Base-by-base conservation (phyloP, 768 basidiomycete genomes). In the Boletellus ananiceps region DNA sequence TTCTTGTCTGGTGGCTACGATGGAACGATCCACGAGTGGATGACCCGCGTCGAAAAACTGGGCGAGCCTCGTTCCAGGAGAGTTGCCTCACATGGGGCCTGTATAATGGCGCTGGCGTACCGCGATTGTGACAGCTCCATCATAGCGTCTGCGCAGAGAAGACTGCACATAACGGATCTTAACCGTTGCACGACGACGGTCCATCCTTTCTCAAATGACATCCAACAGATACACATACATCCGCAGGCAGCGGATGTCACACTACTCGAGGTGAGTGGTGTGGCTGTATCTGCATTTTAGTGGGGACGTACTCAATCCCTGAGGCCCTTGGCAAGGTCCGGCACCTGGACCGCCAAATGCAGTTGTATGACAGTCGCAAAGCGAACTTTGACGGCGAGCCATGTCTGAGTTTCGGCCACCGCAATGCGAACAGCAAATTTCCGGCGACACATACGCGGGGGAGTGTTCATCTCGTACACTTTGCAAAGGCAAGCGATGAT, bases 1-100 rank as follows among this genome's bases (percentile, higher is more conserved):
- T 80, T 81, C 62, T 68, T 79, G 48, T 72, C 77, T 32, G 77
- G 76, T 45, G 77, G 74, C 25, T 67, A 73, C 56, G 76, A 80
- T 63, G 73, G 74, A 58, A 59, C 58, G 39, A 61, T 77, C 35
- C 65, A 70, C 52, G 55, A 73, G 44, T 77, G 78, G 74, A 67
- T 59, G 39, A 55, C 65, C 31, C 53, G 50, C 38, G 50, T 54
- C 43, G 51, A 54, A 53, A 55, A 31, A 14, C 50, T 58, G 47
- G 45, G 52, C 47, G 49, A 60, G 36, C 56, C 66, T 48, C 55
- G 46, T 50, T 68, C 62, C 29, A 46, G 47, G 39, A 60, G 59
- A 41, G 57, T 73, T 38, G 63, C 56, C 21, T 59, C 68, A 47
- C 63, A 69, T 60, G 57, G 59, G 48, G 45, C 56, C 37, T 51